These are phyloP conservation scores for Aspergillus vadensis DNA, from an alignment of 2,329 filamentous ascomycete genomes.

Conservation along the genomic window DNA sequence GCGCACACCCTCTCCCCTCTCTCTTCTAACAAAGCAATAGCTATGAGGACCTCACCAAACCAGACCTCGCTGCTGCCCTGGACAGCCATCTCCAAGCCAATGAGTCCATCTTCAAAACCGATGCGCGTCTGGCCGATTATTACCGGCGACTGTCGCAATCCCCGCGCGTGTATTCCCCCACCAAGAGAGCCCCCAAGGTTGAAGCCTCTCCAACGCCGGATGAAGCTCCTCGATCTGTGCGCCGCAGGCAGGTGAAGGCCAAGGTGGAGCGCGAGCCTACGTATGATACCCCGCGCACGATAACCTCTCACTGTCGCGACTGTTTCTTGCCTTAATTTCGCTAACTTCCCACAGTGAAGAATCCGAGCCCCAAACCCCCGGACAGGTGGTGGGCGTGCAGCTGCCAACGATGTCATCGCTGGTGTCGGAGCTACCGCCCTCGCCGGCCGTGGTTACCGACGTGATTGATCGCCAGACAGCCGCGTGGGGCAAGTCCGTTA, in stretches of 20 bases:
- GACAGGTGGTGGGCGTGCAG: constrained; percentile 17
- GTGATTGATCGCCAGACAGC: constrained; percentile 69
- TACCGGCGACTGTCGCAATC: constrained; percentile 59
- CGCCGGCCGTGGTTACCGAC: constrained; percentile 57
- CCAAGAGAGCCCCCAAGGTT: constrained; percentile 50
- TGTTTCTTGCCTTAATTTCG: neutral
- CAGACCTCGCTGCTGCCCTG: constrained; percentile 73
- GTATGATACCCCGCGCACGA: constrained; percentile 15
- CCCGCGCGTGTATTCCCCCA: constrained; percentile 46
- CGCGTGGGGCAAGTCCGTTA: constrained; percentile 38
- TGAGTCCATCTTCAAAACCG: constrained; percentile 62
- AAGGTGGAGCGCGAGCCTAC: constrained; percentile 40
- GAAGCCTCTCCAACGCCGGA: constrained; percentile 35
- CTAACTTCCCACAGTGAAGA: constrained; percentile 17
- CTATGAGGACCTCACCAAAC: constrained; percentile 71
- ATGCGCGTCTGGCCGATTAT: constrained; percentile 71
- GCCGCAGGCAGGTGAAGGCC: constrained; percentile 45
- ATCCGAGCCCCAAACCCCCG: constrained; percentile 22
- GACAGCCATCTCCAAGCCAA: constrained; percentile 74
- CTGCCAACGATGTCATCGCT: constrained; percentile 5
- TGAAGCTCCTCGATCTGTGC: constrained; percentile 34
- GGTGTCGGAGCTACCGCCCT: constrained; percentile 34
- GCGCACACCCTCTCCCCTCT: neutral
- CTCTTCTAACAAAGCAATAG: constrained; percentile 45
- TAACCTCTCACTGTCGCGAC: neutral